Conservation (phyloP, 495 filamentous ascomycete genomes). For the Aspergillus bertholletiae region DNA sequence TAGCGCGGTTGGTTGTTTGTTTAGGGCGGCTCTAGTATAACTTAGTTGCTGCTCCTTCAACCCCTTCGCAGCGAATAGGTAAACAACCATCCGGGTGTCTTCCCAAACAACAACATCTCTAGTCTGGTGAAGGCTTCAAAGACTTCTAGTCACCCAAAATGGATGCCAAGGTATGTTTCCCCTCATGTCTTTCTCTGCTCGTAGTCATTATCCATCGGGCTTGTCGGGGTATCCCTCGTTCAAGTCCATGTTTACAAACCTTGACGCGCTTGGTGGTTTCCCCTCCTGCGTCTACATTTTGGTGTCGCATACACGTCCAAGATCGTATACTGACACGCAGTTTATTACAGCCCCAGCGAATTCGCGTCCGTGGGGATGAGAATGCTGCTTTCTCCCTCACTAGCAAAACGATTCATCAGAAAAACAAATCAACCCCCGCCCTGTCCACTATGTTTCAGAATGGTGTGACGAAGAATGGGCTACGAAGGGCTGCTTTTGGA, state of each 20-base stretch:
- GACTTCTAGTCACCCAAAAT: conserved; percentile 17
- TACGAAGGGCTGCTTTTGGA: conserved; percentile 73
- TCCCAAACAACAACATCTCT: conserved; percentile 5
- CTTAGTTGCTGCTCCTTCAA: conserved; percentile 15
- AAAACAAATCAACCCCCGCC: conserved; percentile 76
- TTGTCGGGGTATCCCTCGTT: neutral
- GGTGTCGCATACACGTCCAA: conserved; percentile 5
- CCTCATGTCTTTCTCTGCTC: conserved; percentile 1
- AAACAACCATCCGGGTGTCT: conserved; percentile 27
- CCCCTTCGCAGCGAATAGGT: conserved; percentile 17
- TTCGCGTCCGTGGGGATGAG: conserved; percentile 71
- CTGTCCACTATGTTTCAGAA: conserved; percentile 54
- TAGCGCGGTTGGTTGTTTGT: conserved; percentile 28
- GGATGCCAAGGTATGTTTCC: conserved; percentile 42
- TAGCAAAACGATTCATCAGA: conserved; percentile 67
- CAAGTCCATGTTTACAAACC: neutral
- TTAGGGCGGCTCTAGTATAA: conserved; percentile 24
- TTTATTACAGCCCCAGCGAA: conserved; percentile 64
- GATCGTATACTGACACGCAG: conserved; percentile 6
- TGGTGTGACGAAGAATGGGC: conserved; percentile 59
- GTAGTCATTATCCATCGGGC: neutral
- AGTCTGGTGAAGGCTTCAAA: conserved; percentile 10
- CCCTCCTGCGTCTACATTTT: neutral
- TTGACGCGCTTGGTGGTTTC: conserved; percentile 9
- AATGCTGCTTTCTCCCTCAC: conserved; percentile 55